A percentile compares a stretch with the other conserved stretches of the same genome.
These are phyloP conservation scores for Cladobotryum mycophilum DNA, from an alignment of 2,329 filamentous ascomycete genomes.

Conservation along the genomic window DNA sequence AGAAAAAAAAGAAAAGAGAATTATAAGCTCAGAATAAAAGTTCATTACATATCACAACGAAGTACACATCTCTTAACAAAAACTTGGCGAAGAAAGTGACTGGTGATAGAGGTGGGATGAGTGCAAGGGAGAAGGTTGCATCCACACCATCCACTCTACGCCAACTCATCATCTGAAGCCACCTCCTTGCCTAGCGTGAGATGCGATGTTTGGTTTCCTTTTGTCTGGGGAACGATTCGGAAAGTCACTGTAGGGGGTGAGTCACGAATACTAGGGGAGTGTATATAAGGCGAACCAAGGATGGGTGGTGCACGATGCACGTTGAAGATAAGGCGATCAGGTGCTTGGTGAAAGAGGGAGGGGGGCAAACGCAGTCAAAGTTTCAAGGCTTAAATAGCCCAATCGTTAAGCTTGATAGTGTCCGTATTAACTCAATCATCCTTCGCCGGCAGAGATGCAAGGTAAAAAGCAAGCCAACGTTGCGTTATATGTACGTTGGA, in stretches of 20 bases:
- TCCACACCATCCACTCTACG: not conserved
- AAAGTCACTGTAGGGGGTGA: not conserved
- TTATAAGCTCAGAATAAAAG: no score
- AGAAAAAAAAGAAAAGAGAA: not conserved
- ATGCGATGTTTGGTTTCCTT: not conserved
- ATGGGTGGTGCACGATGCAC: not conserved
- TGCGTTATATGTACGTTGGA: not conserved
- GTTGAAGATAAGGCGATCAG: not conserved
- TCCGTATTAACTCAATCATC: slow-evolving; percentile 1
- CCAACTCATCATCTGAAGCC: not conserved
- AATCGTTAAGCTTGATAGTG: not conserved
- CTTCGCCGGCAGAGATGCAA: not conserved
- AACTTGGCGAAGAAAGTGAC: not conserved
- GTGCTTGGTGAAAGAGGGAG: not conserved
- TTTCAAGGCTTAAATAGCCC: not conserved
- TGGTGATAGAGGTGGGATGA: not conserved
- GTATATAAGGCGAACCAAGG: not conserved
- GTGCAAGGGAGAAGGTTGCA: not conserved
- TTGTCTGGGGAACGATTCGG: not conserved
- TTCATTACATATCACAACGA: no score
- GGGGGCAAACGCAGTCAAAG: not conserved
- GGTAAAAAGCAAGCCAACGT: not conserved
- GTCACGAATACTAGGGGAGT: not conserved
- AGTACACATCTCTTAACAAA: not conserved
- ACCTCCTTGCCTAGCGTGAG: not conserved